Evolutionary conservation across 2,329 filamentous ascomycete species (phyloP).

Genomic region (Nemania serpens): DNA sequence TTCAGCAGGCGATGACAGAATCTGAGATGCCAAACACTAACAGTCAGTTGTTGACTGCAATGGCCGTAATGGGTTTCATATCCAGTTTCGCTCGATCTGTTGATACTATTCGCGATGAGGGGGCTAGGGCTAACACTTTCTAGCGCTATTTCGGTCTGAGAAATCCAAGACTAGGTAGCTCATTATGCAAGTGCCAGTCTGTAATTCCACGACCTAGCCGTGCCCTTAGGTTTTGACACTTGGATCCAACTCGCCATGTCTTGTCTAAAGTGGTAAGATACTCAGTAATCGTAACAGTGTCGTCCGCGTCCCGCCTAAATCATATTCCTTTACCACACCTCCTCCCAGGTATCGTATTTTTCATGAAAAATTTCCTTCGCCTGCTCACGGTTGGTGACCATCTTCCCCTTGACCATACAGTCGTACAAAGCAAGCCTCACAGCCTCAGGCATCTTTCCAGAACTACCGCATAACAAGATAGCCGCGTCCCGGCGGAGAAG

Average conservation of each 20-base stretch:
- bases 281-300: not conserved
- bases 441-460: constrained; percentile 61
- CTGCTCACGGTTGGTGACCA: constrained; percentile 42
- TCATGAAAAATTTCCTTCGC: constrained; percentile 43
- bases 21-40: too few relatives aligned
- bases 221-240: not conserved
- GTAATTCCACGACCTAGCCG: not conserved
- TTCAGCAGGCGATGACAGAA: too few relatives aligned
- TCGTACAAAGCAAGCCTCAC: constrained; percentile 58
- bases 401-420: constrained; percentile 47
- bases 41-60: too few relatives aligned
- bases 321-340: constrained; percentile 55
- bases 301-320: not conserved
- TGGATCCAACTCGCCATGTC: not conserved
- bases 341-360: constrained; percentile 54
- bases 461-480: constrained; percentile 61
- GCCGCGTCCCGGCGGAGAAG: constrained; percentile 49
- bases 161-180: too few relatives aligned
- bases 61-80: too few relatives aligned
- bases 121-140: too few relatives aligned
- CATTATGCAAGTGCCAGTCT: too few relatives aligned
- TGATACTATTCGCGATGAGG: too few relatives aligned
- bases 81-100: too few relatives aligned
- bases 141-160: too few relatives aligned
- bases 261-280: not conserved